A percentile compares a stretch with the other conserved stretches of the same genome.
phyloP scores from a whole-genome alignment of 2,329 filamentous ascomycete species.

The Cladosporium cucumerinum region DNA sequence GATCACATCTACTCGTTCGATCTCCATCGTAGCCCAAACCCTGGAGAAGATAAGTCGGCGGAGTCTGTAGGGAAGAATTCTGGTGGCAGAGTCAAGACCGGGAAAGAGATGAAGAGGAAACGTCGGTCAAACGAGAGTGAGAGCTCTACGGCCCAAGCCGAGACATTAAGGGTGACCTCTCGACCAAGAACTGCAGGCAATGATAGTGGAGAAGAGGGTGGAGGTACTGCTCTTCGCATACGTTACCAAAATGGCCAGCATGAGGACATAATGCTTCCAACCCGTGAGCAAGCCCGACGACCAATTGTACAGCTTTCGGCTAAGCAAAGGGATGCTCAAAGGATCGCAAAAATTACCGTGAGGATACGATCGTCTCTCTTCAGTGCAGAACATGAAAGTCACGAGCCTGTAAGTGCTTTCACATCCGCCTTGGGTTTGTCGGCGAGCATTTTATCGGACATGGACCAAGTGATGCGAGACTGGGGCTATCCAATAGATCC shows the following conservation, averaged over 20 bases:
- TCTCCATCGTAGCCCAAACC: slow-evolving; percentile 57
- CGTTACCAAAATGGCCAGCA: slow-evolving; percentile 59
- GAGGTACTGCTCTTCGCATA: slow-evolving; percentile 48
- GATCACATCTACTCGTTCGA: slow-evolving; percentile 64
- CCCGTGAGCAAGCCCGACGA: not conserved
- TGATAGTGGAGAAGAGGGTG: slow-evolving; percentile 27
- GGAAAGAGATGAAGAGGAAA: slow-evolving; percentile 55
- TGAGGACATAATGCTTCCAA: slow-evolving; percentile 54
- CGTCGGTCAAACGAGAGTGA: slow-evolving; percentile 45
- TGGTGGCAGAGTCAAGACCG: slow-evolving; percentile 23
- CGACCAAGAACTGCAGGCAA: slow-evolving; percentile 45
- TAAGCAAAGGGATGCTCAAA: slow-evolving; percentile 52
- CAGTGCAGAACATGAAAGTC: slow-evolving; percentile 37
- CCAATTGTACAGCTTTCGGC: slow-evolving; percentile 40
- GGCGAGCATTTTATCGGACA: slow-evolving; percentile 49
- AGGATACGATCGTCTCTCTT: slow-evolving; percentile 57
- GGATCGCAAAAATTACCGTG: slow-evolving; percentile 54
- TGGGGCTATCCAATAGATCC: slow-evolving; percentile 62
- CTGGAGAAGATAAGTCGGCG: slow-evolving; percentile 38
- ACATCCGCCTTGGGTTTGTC: slow-evolving; percentile 35
- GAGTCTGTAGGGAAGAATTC: slow-evolving; percentile 20
- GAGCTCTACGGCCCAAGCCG: slow-evolving; percentile 29
- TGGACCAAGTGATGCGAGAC: slow-evolving; percentile 53
- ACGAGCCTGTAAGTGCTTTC: slow-evolving; percentile 29
- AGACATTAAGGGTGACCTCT: slow-evolving; percentile 43